These are phyloP conservation scores for Zygosaccharomyces pseudorouxii DNA, from an alignment of 805 yeast genomes.

Conservation along the genomic window DNA sequence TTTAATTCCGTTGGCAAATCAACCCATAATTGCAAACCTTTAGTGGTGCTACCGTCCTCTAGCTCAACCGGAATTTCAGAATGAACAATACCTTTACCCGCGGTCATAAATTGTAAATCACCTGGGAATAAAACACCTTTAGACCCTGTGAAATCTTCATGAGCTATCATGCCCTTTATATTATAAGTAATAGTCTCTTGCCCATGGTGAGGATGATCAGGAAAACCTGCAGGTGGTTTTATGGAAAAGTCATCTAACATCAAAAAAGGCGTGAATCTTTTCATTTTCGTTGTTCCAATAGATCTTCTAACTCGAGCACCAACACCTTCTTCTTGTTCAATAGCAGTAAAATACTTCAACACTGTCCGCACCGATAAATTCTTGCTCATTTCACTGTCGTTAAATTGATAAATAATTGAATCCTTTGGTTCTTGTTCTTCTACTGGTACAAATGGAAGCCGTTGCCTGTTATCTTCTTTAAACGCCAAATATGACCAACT, in stretches of 20 bases:
- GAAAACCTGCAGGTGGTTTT: constrained; percentile 65
- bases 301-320: constrained; percentile 86
- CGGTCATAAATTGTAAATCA: constrained; percentile 91
- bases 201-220: constrained; percentile 81
- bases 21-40: constrained; percentile 85
- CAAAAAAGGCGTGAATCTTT: constrained; percentile 77
- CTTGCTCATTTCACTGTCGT: constrained; percentile 8
- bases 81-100: constrained; percentile 83
- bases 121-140: constrained; percentile 73
- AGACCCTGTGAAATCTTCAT: constrained; percentile 85
- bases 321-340: constrained; percentile 76
- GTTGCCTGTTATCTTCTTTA: constrained; percentile 3
- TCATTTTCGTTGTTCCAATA: constrained; percentile 60
- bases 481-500: not conserved
- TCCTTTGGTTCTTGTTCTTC: not conserved
- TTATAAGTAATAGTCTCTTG: constrained; percentile 75
- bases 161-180: constrained; percentile 63
- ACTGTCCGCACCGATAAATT: constrained; percentile 40
- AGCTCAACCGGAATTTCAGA: constrained; percentile 74
- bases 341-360: constrained; percentile 49
- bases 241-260: constrained; percentile 76
- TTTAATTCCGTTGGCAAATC: constrained; percentile 67
- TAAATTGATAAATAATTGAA: not conserved
- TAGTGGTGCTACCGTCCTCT: constrained; percentile 45
- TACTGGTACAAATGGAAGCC: not conserved